Conservation (phyloP, 2,329 filamentous ascomycete species). For the Amylocarpus encephaloides region DNA sequence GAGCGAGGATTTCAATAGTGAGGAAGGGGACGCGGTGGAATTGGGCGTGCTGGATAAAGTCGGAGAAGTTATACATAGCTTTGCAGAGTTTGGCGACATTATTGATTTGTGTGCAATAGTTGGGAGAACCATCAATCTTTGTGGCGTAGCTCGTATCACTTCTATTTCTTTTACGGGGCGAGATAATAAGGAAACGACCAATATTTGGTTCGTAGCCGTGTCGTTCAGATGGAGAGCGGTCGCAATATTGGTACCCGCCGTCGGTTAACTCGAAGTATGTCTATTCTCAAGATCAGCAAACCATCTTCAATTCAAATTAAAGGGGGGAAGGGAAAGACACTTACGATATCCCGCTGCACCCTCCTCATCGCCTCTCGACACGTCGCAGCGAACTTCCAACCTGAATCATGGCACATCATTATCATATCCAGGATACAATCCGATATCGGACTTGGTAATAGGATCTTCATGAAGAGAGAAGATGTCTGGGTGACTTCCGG, state of each 20-base stretch:
- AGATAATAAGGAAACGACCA: too few relatives aligned
- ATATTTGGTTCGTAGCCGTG: too few relatives aligned
- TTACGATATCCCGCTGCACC: slow-evolving; percentile 8
- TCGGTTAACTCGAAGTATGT: too few relatives aligned
- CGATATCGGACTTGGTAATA: slow-evolving; percentile 4
- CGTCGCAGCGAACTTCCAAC: slow-evolving; percentile 15
- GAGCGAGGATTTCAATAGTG: slow-evolving; percentile 15
- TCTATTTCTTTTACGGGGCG: too few relatives aligned
- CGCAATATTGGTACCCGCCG: too few relatives aligned
- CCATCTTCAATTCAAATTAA: too few relatives aligned
- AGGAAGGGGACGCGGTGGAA: slow-evolving; percentile 26
- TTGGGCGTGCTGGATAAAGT: slow-evolving; percentile 22
- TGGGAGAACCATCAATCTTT: too few relatives aligned
- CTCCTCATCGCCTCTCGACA: slow-evolving; percentile 7
- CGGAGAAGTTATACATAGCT: slow-evolving; percentile 18
- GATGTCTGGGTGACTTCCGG: not conserved
- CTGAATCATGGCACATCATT: slow-evolving; percentile 11
- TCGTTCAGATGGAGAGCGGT: too few relatives aligned
- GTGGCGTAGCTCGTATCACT: too few relatives aligned
- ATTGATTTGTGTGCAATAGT: not conserved
- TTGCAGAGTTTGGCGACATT: not conserved
- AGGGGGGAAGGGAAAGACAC: not conserved
- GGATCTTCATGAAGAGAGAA: slow-evolving; percentile 10
- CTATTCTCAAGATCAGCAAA: too few relatives aligned
- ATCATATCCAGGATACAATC: slow-evolving; percentile 6